Conservation (phyloP, 2,329 filamentous ascomycete genomes). For the Byssothecium circinans region DNA sequence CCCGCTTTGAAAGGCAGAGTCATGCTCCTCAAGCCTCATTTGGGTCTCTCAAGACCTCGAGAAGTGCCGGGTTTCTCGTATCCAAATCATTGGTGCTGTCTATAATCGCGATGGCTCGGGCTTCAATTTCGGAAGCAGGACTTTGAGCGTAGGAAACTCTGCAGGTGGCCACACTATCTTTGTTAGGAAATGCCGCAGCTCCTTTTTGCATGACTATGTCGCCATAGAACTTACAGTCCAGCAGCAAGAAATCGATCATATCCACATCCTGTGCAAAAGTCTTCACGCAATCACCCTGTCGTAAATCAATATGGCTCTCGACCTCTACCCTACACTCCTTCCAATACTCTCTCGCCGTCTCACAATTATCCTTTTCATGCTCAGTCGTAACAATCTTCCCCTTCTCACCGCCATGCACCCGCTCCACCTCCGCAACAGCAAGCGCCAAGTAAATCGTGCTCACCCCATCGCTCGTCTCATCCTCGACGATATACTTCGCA, state of each 20-base stretch:
- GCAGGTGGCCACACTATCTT: neutral
- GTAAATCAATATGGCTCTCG: slow-evolving; percentile 56
- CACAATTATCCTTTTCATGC: slow-evolving; percentile 59
- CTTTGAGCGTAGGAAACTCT: neutral
- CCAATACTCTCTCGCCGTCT: slow-evolving; percentile 56
- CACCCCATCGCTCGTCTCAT: slow-evolving; percentile 63
- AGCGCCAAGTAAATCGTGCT: slow-evolving; percentile 65
- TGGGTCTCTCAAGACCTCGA: no score
- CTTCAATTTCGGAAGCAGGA: neutral
- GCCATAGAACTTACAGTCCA: slow-evolving; percentile 66
- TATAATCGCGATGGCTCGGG: no score
- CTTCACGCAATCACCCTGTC: slow-evolving; percentile 60
- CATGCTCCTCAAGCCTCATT: no score
- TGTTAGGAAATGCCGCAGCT: no score
- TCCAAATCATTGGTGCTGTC: no score
- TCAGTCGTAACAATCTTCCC: slow-evolving; percentile 63
- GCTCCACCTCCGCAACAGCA: slow-evolving; percentile 57
- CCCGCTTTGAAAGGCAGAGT: no score
- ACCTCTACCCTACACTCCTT: slow-evolving; percentile 53
- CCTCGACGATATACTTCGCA: slow-evolving; percentile 59
- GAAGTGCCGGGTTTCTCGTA: neutral
- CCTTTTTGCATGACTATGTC: no score
- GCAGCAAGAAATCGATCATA: slow-evolving; percentile 58
- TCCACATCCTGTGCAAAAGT: slow-evolving; percentile 56
- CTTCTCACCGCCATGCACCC: slow-evolving; percentile 23